A percentile compares a stretch with the other conserved stretches of the same genome.
These are phyloP conservation scores for Murraya paniculata DNA, from an alignment of 345 rosid genomes.

Conservation along the genomic window DNA sequence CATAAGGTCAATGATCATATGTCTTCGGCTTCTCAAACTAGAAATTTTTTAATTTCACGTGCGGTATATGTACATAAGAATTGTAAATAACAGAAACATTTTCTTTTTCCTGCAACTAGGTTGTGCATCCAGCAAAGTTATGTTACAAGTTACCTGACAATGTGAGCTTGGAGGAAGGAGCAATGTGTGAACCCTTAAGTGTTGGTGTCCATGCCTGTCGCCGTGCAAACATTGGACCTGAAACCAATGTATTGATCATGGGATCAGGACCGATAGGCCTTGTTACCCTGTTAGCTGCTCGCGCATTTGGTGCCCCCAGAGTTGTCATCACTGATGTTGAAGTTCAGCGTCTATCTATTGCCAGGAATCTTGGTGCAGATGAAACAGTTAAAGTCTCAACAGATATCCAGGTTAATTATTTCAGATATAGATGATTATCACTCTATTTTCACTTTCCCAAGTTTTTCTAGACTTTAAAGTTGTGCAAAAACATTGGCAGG, in stretches of 20 bases:
- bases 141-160: constrained; percentile 61
- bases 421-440: too few relatives aligned
- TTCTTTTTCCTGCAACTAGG: constrained; percentile 28
- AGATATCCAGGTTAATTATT: constrained; percentile 38
- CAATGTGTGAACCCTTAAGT: constrained; percentile 72
- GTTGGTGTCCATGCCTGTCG: constrained; percentile 67
- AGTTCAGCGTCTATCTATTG: constrained; percentile 40
- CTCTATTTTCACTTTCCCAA: neutral
- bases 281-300: constrained; percentile 53
- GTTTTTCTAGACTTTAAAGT: neutral
- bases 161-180: constrained; percentile 72
- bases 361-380: constrained; percentile 50
- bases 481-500: constrained; percentile 26
- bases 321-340: constrained; percentile 52
- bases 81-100: neutral
- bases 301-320: constrained; percentile 59
- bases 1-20: constrained; percentile 36
- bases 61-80: neutral
- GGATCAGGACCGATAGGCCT: constrained; percentile 74
- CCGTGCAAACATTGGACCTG: constrained; percentile 47
- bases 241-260: constrained; percentile 48
- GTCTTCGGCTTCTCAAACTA: neutral
- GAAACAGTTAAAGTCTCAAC: constrained; percentile 47
- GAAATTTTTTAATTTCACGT: neutral
- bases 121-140: constrained; percentile 57